Conservation (phyloP, 2,329 filamentous ascomycete species). For the Fusarium sp. region DNA sequence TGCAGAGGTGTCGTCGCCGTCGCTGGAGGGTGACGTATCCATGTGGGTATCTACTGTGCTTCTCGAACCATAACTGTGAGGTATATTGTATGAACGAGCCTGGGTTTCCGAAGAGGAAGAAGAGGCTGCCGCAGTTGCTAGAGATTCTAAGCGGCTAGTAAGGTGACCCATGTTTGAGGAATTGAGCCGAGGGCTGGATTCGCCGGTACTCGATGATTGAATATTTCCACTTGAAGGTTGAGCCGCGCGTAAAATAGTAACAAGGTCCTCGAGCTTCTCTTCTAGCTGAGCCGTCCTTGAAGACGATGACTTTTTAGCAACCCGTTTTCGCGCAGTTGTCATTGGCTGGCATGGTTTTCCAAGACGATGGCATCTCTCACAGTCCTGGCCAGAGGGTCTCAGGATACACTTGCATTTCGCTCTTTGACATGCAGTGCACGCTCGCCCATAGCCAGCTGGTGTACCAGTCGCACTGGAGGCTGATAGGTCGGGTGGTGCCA, state of each 20-base stretch:
- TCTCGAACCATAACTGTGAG: conserved; percentile 25
- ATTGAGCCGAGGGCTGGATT: conserved; percentile 20
- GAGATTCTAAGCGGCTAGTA: conserved; percentile 55
- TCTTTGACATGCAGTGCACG: conserved; percentile 63
- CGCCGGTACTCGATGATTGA: conserved; percentile 27
- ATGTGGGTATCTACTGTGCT: conserved; percentile 16
- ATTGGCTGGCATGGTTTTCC: conserved; percentile 64
- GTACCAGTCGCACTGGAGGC: conserved; percentile 39
- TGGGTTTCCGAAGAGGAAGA: conserved; percentile 41
- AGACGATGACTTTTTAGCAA: conserved; percentile 52
- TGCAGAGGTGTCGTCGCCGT: conserved; percentile 38
- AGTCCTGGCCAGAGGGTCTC: conserved; percentile 51
- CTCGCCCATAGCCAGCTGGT: conserved; percentile 60
- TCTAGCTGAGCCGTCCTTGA: conserved; percentile 63
- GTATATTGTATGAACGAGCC: conserved; percentile 14
- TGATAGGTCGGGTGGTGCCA: conserved; percentile 43
- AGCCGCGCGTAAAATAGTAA: conserved; percentile 60
- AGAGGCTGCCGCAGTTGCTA: conserved; percentile 56
- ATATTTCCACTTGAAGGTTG: conserved; percentile 41
- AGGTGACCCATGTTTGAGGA: conserved; percentile 32
- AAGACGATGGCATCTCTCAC: conserved; percentile 62
- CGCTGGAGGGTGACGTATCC: conserved; percentile 20
- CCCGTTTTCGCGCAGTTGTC: conserved; percentile 57
- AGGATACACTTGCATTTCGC: conserved; percentile 66
- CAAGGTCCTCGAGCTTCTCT: conserved; percentile 65